Evolutionary conservation across 2,329 filamentous ascomycete genomes (phyloP), one percentile per base, ranked within the genome.

Genomic region (Pseudophaeomoniella oleicola): DNA sequence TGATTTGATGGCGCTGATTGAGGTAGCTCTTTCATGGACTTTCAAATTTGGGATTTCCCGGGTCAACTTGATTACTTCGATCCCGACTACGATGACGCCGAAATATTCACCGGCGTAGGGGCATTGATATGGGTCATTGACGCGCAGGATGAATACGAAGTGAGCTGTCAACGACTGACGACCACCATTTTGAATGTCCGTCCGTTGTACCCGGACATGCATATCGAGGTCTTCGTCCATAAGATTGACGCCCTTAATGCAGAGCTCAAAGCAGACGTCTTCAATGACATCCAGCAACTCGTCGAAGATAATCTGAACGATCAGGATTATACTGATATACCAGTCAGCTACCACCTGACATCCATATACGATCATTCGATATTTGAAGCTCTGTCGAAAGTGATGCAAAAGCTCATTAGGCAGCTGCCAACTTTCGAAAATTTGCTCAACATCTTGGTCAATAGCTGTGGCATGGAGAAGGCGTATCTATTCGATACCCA

Each of bases 301-400:
- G 94, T 96, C 43, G 86, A 93, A 50, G 90, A 98, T 55, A 90
- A 98, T 56, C 74, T 98, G 19, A 88, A 81, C 9, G 90, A 98
- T 55, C 75, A 85, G 42, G 88, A 87, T 10, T 84, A 93, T 53
- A 17, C 14, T 12, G 16, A 19, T 10, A 17, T 10, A 13, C 84
- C 85, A 1, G 83, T 98, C 44, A 87, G 81, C 40, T 98, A 94
- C 61, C 88, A 98, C 56, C 76, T 94, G 39, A 98, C 90, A 11
- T 92, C 82, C 53, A 98, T 98, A 56, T 98, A 96, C 67, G 90
- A 98, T 57, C 88, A 94, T 61, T 92, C 82, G 50, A 94, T 94
- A 52, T 98, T 96, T 55, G 90, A 98, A 60, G 90, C 90, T 35
- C 94, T 98, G 56, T 88, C 81, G 64, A 94, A 94, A 59, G 88